Evolutionary conservation across 1,284 basidiomycete species (phyloP).

Genomic region (Pascua guehoae): DNA sequence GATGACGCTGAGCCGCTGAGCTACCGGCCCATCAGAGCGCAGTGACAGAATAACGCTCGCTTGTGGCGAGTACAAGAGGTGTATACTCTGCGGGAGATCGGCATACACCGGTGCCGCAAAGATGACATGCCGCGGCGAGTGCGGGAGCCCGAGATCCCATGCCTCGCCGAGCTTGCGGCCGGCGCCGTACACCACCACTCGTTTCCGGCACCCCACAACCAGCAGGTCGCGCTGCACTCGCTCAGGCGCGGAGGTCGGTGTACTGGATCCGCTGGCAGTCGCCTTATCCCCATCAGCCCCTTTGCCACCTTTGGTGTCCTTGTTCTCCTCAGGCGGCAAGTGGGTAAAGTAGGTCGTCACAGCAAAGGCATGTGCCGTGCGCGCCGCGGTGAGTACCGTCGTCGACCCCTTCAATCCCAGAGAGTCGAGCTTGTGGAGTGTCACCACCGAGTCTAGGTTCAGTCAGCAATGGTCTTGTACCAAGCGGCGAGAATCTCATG

Average conservation of each 20-base stretch:
- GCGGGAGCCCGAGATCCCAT: slow-evolving; percentile 68
- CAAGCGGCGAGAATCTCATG: too few species aligned
- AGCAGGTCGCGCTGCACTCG: slow-evolving; percentile 62
- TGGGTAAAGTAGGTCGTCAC: slow-evolving; percentile 41
- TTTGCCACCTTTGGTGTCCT: too few species aligned
- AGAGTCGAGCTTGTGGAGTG: slow-evolving; percentile 58
- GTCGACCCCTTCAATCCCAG: slow-evolving; percentile 57
- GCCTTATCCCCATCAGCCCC: too few species aligned
- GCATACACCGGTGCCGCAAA: slow-evolving; percentile 37
- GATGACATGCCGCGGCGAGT: slow-evolving; percentile 64
- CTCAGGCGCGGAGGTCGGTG: neutral
- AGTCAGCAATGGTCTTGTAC: neutral
- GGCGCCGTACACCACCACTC: slow-evolving; percentile 64
- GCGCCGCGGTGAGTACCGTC: slow-evolving; percentile 66
- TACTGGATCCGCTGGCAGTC: too few species aligned
- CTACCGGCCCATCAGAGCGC: slow-evolving; percentile 58
- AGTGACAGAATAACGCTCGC: slow-evolving; percentile 61
- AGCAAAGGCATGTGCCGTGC: slow-evolving; percentile 75
- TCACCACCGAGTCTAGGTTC: slow-evolving; percentile 43
- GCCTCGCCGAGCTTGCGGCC: slow-evolving; percentile 18
- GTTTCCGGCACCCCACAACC: slow-evolving; percentile 79
- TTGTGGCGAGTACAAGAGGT: slow-evolving; percentile 70
- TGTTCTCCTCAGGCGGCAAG: too few species aligned
- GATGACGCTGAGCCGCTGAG: slow-evolving; percentile 66
- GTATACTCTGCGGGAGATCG: slow-evolving; percentile 45